Base-by-base conservation (phyloP, 2,329 filamentous ascomycete species). In the Metarhizium anisopliae region DNA sequence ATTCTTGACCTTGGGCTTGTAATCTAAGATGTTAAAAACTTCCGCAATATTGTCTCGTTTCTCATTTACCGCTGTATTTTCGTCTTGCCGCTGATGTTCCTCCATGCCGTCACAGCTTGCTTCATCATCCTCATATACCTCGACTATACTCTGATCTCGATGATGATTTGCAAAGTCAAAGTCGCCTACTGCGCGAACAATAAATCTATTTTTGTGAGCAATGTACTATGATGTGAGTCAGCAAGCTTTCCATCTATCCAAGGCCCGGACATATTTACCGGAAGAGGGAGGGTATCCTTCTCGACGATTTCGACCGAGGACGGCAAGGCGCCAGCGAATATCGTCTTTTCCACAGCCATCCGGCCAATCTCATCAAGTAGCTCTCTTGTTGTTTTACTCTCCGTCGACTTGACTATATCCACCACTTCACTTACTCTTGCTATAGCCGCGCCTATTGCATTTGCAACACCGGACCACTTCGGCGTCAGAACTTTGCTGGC, bases 361-460 rank as follows among this genome's bases (percentile, higher is more conserved):
- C 13, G 35, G 35, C 35, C 1, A 36, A 8, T 36, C 7, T 36
- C 8, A 36, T 13, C 35, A 10, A 36, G 13, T 13, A 36, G 7
- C 8, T 36, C 35, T 8, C 35, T 8, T 8, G 7, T 13, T 11
- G 6, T 36, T 8, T 36, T 36, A 0, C 71, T 70, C 54, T 75
- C 76, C 0, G 76, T 80, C 0, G 74, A 77, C 56, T 77, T 74
- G 29, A 80, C 73, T 0, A 73, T 76, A 56, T 81, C 78, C 10
- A 79, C 70, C 0, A 78, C 74, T 1, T 77, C 76, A 56, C 79
- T 83, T 2, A 86, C 81, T 43, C 80, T 71, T 1, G 82, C 81
- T 56, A 82, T 83, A 1, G 83, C 83, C 8, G 83, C 83, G 2
- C 83, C 83, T 10, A 86, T 82, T 0, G 83, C 83, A 62, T 86